Percentiles rank a stretch among this genome's conserved stretches.
phyloP scores from a whole-genome alignment of 1,284 basidiomycete genomes.

The Ceratobasidium sp. region DNA sequence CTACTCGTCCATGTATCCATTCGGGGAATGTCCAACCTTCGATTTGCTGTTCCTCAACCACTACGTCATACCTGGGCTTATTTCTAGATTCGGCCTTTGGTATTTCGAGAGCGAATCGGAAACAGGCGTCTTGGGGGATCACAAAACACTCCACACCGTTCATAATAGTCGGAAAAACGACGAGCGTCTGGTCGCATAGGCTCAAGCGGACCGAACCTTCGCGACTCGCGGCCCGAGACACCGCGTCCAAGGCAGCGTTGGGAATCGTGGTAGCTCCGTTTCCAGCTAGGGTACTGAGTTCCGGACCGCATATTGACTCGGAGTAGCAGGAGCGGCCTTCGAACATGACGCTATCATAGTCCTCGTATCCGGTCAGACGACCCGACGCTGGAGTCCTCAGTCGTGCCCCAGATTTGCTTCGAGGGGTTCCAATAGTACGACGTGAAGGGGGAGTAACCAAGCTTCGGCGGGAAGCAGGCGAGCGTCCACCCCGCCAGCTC shows the following conservation, averaged over 20 bases:
- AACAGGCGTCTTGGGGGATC: background rate
- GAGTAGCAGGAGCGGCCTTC: constrained; percentile 14
- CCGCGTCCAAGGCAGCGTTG: constrained; percentile 9
- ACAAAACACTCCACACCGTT: constrained; percentile 18
- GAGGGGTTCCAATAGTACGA: background rate
- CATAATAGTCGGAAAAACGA: constrained; percentile 16
- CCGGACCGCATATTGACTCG: constrained; percentile 12
- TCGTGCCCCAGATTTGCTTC: background rate
- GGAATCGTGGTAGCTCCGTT: background rate
- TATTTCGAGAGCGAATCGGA: constrained; percentile 12
- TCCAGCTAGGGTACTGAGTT: constrained; percentile 1
- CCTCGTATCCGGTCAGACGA: background rate
- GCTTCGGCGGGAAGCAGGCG: constrained; percentile 12
- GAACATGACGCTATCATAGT: constrained; percentile 32
- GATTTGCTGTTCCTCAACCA: background rate
- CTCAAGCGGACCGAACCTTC: background rate
- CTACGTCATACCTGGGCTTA: background rate
- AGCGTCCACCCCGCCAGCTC: constrained; percentile 4
- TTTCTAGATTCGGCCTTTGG: background rate
- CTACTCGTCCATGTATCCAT: background rate
- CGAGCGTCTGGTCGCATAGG: background rate
- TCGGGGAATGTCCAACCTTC: background rate
- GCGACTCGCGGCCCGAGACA: constrained; percentile 25
- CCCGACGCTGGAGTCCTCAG: constrained; percentile 12
- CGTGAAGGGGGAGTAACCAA: background rate